These are phyloP conservation scores for Triticum monococcum DNA, from an alignment of 176 grass and related monocot species.

Conservation along the genomic window DNA sequence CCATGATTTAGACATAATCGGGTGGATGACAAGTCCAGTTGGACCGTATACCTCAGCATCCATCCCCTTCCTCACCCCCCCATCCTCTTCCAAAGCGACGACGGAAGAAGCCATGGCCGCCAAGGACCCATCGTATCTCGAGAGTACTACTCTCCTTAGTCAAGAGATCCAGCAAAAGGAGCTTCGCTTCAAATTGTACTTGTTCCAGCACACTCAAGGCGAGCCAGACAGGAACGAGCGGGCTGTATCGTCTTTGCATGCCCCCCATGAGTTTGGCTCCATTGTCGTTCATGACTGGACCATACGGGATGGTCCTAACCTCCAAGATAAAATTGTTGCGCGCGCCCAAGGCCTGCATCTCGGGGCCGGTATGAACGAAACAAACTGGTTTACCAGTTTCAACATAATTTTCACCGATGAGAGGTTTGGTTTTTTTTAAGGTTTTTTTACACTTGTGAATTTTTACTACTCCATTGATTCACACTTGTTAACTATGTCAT, in stretches of 20 bases:
- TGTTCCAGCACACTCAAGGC: not conserved
- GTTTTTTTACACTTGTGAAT: not conserved
- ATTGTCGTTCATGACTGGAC: not conserved
- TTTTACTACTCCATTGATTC: not conserved
- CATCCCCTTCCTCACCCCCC: not conserved
- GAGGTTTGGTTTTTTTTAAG: not conserved
- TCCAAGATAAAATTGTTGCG: not conserved
- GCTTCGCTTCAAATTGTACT: not conserved
- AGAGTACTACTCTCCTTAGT: not conserved
- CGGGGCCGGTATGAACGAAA: not conserved
- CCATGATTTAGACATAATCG: too few relatives aligned
- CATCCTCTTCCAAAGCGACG: not conserved
- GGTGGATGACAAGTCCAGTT: too few relatives aligned
- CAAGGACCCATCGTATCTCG: not conserved
- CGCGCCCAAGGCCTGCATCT: not conserved
- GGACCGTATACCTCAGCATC: too few relatives aligned
- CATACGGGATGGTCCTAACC: not conserved
- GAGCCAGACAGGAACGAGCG: not conserved
- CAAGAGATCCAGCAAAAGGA: not conserved
- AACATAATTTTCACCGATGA: not conserved
- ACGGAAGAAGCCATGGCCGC: not conserved
- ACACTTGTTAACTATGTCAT: too few relatives aligned
- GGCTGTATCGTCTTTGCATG: too few relatives aligned
- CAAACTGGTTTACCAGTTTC: not conserved
- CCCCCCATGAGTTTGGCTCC: not conserved